Evolutionary conservation across 1,284 basidiomycete species (phyloP), one percentile per base, ranked within the genome.

Genomic region (Pisolithus thermaeus): DNA sequence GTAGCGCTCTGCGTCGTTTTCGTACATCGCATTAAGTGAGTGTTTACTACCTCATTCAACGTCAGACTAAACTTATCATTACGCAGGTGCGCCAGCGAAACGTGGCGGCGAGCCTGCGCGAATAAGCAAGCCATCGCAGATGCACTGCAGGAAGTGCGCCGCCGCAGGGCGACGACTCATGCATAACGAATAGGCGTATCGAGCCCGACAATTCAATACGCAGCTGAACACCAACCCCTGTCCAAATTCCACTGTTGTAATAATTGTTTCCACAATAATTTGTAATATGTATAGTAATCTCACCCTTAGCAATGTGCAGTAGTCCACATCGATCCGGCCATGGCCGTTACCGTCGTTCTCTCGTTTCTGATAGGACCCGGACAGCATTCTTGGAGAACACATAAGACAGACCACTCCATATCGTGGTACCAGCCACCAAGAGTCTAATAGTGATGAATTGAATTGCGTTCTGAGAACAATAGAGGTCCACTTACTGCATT

Each of bases 401-500:
- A 63, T 98, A 98, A 23, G 92, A 92, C 46, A 94, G 61, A 1
- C 96, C 96, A 58, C 92, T 96, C 84, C 87, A 92, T 27, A 97
- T 74, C 0, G 96, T 98, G 4, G 96, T 97, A 2, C 79, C 79
- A 0, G 87, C 93, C 0, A 97, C 93, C 2, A 86, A 75, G 78
- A 80, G 89, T 66, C 94, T 97, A 51, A 6, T 35, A 35, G 49
- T 35, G 28, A 32, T 0, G 27, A 22, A 45, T 66, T 18, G 57
- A 47, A 18, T 28, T 16, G n/a, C 3, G 7, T 16, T 27, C 41
- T 43, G 11, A 44, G 16, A 51, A 4, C 11, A n/a, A 9, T 27
- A 18, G 28, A 30, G 22, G n/a, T 36, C 41, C 8, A 46, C 83
- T 59, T 63, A 86, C 85, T 89, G 85, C 49, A 87, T 65, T 18